These are phyloP conservation scores for Hemisphaericaspora xylofermentans DNA, from an alignment of 1,139 yeast species.

Conservation along the genomic window DNA sequence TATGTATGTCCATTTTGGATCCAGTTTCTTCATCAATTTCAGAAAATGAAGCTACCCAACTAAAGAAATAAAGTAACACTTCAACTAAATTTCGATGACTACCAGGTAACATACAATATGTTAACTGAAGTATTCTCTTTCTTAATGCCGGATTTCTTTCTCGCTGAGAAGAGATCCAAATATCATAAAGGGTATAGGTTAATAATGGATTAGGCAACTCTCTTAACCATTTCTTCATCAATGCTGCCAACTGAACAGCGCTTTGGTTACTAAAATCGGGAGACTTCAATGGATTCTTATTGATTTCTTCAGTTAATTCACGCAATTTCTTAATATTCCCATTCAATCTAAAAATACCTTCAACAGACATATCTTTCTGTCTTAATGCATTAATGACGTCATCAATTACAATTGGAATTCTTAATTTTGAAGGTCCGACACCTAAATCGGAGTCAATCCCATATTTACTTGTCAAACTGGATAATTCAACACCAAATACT, in stretches of 20 bases:
- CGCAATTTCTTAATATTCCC: slow-evolving; percentile 88
- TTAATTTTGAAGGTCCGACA: slow-evolving; percentile 76
- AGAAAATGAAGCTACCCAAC: slow-evolving; percentile 96
- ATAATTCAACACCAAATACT: slow-evolving; percentile 83
- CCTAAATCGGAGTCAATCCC: slow-evolving; percentile 89
- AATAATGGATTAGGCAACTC: slow-evolving; percentile 90
- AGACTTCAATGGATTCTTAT: slow-evolving; percentile 66
- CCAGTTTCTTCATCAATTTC: slow-evolving; percentile 85
- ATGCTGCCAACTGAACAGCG: slow-evolving; percentile 91
- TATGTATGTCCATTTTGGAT: slow-evolving; percentile 95
- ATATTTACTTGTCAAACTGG: slow-evolving; percentile 65
- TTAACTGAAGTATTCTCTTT: slow-evolving; percentile 61
- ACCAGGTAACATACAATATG: slow-evolving; percentile 79
- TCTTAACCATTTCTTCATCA: slow-evolving; percentile 86
- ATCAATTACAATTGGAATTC: slow-evolving; percentile 84
- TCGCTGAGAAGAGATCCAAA: slow-evolving; percentile 79
- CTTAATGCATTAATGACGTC: slow-evolving; percentile 81
- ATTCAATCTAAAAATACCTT: slow-evolving; percentile 93
- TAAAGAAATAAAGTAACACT: slow-evolving; percentile 79
- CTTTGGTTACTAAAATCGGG: slow-evolving; percentile 77
- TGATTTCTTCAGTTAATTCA: slow-evolving; percentile 73
- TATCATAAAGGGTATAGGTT: slow-evolving; percentile 70
- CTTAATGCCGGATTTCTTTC: slow-evolving; percentile 48
- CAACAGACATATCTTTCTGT: slow-evolving; percentile 93
- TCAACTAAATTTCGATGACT: slow-evolving; percentile 84